These are phyloP conservation scores for Coriolopsis trogii DNA, from an alignment of 1,284 basidiomycete genomes.

Conservation along the genomic window DNA sequence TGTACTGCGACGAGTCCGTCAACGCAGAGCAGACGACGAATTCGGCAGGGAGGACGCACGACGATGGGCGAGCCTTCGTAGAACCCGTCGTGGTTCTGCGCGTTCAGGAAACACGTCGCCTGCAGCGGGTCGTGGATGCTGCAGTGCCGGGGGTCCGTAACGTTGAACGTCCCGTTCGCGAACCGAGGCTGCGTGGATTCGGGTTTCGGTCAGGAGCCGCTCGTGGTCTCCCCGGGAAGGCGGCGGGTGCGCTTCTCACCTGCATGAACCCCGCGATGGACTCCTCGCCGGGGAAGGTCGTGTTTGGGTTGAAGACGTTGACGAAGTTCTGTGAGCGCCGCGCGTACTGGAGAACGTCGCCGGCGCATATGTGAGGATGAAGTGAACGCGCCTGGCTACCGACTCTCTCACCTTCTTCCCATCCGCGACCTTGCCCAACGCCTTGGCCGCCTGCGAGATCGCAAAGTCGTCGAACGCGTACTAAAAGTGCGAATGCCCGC, in stretches of 20 bases:
- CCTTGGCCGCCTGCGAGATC: conserved; percentile 62
- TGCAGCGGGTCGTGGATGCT: conserved; percentile 59
- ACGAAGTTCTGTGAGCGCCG: conserved; percentile 57
- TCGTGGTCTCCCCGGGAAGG: too few relatives aligned
- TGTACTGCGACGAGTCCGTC: neutral
- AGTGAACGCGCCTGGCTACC: neutral
- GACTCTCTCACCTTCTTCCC: conserved; percentile 46
- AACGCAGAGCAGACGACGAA: conserved; percentile 18
- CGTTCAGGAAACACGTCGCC: conserved; percentile 64
- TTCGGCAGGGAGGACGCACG: conserved; percentile 38
- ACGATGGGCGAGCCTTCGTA: conserved; percentile 67
- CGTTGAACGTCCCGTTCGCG: conserved; percentile 61
- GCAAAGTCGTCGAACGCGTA: conserved; percentile 66
- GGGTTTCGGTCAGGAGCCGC: too few relatives aligned
- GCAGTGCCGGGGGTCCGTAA: conserved; percentile 68
- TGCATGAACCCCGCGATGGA: conserved; percentile 55
- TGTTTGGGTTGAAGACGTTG: conserved; percentile 61
- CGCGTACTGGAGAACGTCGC: conserved; percentile 45
- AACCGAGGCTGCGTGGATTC: conserved; percentile 54
- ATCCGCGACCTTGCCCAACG: conserved; percentile 52
- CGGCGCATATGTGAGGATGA: neutral
- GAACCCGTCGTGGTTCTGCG: conserved; percentile 60
- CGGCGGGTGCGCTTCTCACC: conserved; percentile 35
- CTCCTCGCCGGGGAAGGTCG: conserved; percentile 46
- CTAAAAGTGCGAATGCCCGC: conserved; percentile 32